phyloP scores from a whole-genome alignment of 768 basidiomycete species.

The Pulveroboletus frians region DNA sequence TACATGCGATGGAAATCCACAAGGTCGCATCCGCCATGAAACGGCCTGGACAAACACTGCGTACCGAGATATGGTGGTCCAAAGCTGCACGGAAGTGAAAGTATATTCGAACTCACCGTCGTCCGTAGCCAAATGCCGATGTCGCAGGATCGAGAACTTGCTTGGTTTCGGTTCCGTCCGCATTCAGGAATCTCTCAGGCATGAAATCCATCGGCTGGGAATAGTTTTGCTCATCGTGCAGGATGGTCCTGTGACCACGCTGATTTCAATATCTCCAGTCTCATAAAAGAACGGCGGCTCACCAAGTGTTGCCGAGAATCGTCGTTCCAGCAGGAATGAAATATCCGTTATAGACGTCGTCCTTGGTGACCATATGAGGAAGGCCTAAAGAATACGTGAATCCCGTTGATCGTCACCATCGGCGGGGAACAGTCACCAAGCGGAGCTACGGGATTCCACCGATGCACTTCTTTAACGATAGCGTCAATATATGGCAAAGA shows the following conservation, averaged over 20 bases:
- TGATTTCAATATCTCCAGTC: conserved; percentile 5
- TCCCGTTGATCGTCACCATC: conserved; percentile 9
- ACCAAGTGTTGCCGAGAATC: conserved; percentile 60
- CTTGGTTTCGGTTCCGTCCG: conserved; percentile 34
- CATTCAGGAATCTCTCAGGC: conserved; percentile 36
- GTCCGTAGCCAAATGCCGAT: conserved; percentile 35
- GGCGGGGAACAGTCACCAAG: conserved; percentile 24
- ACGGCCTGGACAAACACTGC: conserved; percentile 39
- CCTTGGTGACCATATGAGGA: conserved; percentile 31
- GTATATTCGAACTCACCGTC: conserved; percentile 20
- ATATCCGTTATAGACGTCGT: conserved; percentile 29
- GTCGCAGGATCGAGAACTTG: conserved; percentile 27
- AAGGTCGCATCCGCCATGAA: conserved; percentile 40
- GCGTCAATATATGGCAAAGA: conserved; percentile 26
- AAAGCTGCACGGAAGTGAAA: neutral
- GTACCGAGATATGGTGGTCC: neutral
- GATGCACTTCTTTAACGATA: conserved; percentile 29
- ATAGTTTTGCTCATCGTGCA: conserved; percentile 35
- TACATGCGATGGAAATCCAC: conserved; percentile 31
- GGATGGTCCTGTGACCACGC: conserved; percentile 29
- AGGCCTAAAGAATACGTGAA: conserved; percentile 19
- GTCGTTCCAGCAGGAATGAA: conserved; percentile 38
- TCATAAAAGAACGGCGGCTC: neutral
- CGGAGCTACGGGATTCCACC: conserved; percentile 32
- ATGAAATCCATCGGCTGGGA: conserved; percentile 31